Conservation (phyloP, 768 basidiomycete genomes). For the Rubroboletus pulcherrimus region DNA sequence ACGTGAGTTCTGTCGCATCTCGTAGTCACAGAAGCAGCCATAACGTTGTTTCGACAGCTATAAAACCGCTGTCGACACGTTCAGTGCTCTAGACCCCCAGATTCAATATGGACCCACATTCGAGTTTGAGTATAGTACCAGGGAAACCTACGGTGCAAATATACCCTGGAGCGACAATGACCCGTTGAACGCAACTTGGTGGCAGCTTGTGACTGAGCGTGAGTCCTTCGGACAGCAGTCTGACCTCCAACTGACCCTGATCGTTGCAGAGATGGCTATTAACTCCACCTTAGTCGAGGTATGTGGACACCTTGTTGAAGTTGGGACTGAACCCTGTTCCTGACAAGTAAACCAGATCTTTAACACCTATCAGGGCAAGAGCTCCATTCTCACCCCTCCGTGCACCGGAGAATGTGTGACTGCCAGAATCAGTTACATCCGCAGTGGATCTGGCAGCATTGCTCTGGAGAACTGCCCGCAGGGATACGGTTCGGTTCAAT, state of each 20-base stretch:
- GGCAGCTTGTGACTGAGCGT: slow-evolving; percentile 78
- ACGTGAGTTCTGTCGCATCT: slow-evolving; percentile 46
- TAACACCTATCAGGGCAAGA: slow-evolving; percentile 70
- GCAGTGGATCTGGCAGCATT: slow-evolving; percentile 66
- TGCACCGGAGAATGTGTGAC: slow-evolving; percentile 60
- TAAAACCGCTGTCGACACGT: slow-evolving; percentile 58
- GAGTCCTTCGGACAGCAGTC: slow-evolving; percentile 17
- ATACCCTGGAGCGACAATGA: slow-evolving; percentile 57
- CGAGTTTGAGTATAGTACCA: slow-evolving; percentile 62
- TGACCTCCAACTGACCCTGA: background rate
- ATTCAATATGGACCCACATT: slow-evolving; percentile 56
- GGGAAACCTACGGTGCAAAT: slow-evolving; percentile 58
- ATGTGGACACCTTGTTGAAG: slow-evolving; percentile 17
- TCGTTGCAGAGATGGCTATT: slow-evolving; percentile 49
- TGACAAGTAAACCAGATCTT: slow-evolving; percentile 45
- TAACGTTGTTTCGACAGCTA: slow-evolving; percentile 41
- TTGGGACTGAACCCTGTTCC: background rate
- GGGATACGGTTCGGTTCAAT: slow-evolving; percentile 68
- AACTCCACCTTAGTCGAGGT: slow-evolving; percentile 59
- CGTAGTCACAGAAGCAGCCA: background rate
- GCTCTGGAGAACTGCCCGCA: slow-evolving; percentile 53
- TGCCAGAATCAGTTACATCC: slow-evolving; percentile 75
- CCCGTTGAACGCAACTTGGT: slow-evolving; percentile 79
- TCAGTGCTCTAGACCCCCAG: slow-evolving; percentile 56
- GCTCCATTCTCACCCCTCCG: slow-evolving; percentile 47